Conservation (phyloP, 2,329 filamentous ascomycete species). For the Colletotrichum sidae region DNA sequence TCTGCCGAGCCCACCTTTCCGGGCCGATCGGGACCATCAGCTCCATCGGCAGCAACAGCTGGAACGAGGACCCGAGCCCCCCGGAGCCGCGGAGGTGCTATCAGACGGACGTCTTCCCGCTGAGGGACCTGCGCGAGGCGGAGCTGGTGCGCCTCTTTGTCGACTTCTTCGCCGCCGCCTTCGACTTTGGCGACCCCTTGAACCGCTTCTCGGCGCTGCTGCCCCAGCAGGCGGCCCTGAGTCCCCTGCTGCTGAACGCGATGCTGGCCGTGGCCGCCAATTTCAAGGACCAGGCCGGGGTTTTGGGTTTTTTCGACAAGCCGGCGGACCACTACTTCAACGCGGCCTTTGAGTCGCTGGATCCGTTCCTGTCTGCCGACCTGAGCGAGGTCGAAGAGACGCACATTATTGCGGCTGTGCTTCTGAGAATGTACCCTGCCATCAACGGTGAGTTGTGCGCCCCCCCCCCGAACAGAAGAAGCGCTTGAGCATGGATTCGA, state of each 20-base stretch:
- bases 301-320: slow-evolving; percentile 19
- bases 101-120: slow-evolving; percentile 2
- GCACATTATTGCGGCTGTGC: slow-evolving; percentile 9
- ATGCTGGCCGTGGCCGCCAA: slow-evolving; percentile 14
- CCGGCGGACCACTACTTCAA: slow-evolving; percentile 14
- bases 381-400: neutral
- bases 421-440: slow-evolving; percentile 10
- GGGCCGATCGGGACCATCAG: slow-evolving; percentile 10
- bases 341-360: neutral
- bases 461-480: no score
- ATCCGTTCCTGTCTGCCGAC: neutral
- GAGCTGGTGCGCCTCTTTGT: slow-evolving; percentile 6
- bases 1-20: neutral
- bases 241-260: slow-evolving; percentile 14
- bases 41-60: slow-evolving; percentile 15
- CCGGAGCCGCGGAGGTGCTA: slow-evolving; percentile 17
- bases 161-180: slow-evolving; percentile 8
- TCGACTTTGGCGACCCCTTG: slow-evolving; percentile 16
- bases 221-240: slow-evolving; percentile 9
- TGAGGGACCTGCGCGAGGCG: slow-evolving; percentile 17
- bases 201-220: slow-evolving; percentile 8
- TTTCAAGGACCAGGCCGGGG: neutral
- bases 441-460: neutral
- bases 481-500: no score
- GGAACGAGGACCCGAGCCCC: slow-evolving; percentile 11